Percentiles rank a stretch among this genome's conserved stretches.
Evolutionary conservation across 2,329 filamentous ascomycete species (phyloP).

Genomic region (Colletotrichum higginsianum): DNA sequence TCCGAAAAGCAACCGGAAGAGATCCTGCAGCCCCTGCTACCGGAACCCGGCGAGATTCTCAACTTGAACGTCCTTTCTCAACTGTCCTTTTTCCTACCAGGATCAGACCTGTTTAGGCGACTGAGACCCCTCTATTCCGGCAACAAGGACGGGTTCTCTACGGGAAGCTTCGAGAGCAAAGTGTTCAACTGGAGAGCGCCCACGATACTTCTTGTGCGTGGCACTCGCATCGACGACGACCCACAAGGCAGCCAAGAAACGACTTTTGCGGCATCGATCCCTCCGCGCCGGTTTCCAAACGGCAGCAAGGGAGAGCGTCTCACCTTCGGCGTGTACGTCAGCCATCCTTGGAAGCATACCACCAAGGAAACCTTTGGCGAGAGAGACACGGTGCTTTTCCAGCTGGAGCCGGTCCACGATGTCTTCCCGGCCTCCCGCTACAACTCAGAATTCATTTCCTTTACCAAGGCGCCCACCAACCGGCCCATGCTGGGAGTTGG

Average conservation of each 20-base stretch:
- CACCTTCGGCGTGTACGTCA: conserved; percentile 78
- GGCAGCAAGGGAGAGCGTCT: conserved; percentile 66
- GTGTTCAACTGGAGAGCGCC: conserved; percentile 85
- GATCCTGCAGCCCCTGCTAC: conserved; percentile 64
- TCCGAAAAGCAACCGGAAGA: conserved; percentile 44
- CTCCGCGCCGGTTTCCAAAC: conserved; percentile 72
- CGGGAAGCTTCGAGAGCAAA: conserved; percentile 82
- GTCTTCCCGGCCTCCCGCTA: conserved; percentile 76
- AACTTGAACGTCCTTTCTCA: conserved; percentile 76
- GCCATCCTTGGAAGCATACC: conserved; percentile 78
- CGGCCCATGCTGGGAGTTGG: conserved; percentile 77
- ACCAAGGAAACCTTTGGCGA: conserved; percentile 79
- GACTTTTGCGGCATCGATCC: conserved; percentile 73
- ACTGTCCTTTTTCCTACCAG: conserved; percentile 80
- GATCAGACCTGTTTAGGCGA: conserved; percentile 74
- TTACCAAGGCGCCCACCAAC: conserved; percentile 73
- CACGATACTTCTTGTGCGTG: conserved; percentile 79
- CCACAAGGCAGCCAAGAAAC: conserved; percentile 67
- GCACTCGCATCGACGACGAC: conserved; percentile 67
- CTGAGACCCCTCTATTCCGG: conserved; percentile 80
- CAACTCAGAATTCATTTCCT: conserved; percentile 78
- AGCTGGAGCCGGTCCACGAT: conserved; percentile 79
- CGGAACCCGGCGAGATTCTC: conserved; percentile 72
- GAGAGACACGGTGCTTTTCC: conserved; percentile 76
- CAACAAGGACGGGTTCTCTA: conserved; percentile 79